Base-by-base conservation (phyloP, 768 basidiomycete species). In the Leccinellum luteum region DNA sequence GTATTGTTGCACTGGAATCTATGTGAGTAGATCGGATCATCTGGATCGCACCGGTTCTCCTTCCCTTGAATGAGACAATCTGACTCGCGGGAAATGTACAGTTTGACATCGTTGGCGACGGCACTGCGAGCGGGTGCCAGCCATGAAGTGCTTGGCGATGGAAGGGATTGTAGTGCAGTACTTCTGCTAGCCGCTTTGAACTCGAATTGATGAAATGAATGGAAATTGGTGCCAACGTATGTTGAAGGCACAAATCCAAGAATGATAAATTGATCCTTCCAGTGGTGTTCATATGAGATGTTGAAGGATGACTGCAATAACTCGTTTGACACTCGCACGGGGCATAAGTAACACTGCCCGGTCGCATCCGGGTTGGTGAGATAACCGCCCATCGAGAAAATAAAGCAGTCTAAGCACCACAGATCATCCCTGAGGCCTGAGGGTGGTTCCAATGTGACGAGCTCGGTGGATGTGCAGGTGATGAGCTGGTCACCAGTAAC, bases 341-440 rank as follows among this genome's bases (percentile, higher is more conserved):
- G 72, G 60, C 88, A 89, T 69, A 82, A 87, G 21, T 75, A 56
- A 66, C 87, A 90, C 45, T 65, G 69, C 17, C 70, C 56, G 0
- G 80, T 79, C 4, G 85, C 81, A n/a, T 78, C 68, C 1, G 82
- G 25, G 25, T 25, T 25, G 25, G 25, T 25, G 25, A 25, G 25
- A 25, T 25, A 25, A 25, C 25, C 25, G 0, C 87, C 83, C 5
- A 76, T 74, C 1, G 60, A 45, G 0, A 67, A 56, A 15, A 86
- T 82, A 71, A 79, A 91, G 0, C 73, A 64, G 19, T 68, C 49
- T 82, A 90, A 3, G 75, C 57, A 4, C 62, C 63, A 63, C 90
- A 91, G 4, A 76, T 82, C 57, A 76, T 63, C 2, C 83, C 85
- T 1, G 70, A 58, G 1, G 85, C 83, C 85, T 1, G 70, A 58